Evolutionary conservation across 1,139 yeast genomes (phyloP).

Genomic region (Debaryomycetaceae sp.): DNA sequence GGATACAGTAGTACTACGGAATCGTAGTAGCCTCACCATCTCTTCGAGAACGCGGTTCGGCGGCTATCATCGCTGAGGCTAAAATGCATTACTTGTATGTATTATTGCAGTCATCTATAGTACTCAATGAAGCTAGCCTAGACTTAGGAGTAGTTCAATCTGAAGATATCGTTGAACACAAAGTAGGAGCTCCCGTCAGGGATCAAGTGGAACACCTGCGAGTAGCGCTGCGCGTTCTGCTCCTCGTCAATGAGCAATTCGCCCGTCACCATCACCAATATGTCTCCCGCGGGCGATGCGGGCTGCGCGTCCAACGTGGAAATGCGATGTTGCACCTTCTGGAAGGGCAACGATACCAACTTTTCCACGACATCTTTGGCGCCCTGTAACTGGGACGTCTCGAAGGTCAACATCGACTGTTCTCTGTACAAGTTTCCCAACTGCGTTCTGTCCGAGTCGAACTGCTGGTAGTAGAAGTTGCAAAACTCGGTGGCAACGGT

Average conservation of each 20-base stretch:
- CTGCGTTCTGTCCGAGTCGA: constrained; percentile 85
- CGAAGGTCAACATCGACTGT: constrained; percentile 95
- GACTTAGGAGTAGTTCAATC: constrained; percentile 68
- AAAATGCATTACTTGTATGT: no score
- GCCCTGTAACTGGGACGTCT: constrained; percentile 90
- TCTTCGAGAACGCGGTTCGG: no score
- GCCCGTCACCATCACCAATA: constrained; percentile 96
- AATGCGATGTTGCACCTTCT: constrained; percentile 84
- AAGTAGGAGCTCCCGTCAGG: constrained; percentile 88
- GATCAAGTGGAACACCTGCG: constrained; percentile 93
- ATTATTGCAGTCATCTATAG: no score
- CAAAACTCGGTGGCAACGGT: constrained; percentile 76
- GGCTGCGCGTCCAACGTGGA: constrained; percentile 98
- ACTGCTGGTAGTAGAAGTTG: constrained; percentile 89
- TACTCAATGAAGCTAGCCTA: no score
- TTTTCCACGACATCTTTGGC: constrained; percentile 87
- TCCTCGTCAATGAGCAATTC: constrained; percentile 89
- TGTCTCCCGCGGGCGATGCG: constrained; percentile 87
- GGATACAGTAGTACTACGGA: no score
- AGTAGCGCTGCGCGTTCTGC: constrained; percentile 87
- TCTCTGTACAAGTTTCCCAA: constrained; percentile 93
- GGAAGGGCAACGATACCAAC: constrained; percentile 77
- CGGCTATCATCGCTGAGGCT: no score
- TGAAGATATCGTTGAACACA: constrained; percentile 93
- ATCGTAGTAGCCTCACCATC: no score